Evolutionary conservation across 257 asterid species (phyloP), one percentile per base, ranked within the genome.

Genomic region (Solanum piurae): DNA sequence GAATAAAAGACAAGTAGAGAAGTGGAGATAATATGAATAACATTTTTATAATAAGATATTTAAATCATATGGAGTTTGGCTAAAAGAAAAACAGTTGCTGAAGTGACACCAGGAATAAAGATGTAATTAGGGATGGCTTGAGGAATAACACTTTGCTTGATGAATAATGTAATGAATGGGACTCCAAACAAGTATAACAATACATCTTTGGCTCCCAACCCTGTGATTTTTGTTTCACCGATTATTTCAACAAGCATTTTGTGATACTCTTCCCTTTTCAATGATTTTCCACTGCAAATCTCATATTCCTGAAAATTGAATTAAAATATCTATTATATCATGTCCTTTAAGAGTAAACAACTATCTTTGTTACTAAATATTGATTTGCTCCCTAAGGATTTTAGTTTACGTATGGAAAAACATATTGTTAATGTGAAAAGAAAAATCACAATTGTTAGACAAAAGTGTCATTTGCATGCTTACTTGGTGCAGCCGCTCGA

Each of bases 141-240:
- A 12, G 96, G 98, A 38, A 90, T 79, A 23, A 93, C 21, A 5
- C 90, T 82, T 86, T 92, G 94, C 90, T 94, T 94, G 34, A 93
- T 36, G 66, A 94, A 86, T 52, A 91, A 87, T 31, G 98, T 92
- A 10, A 95, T 87, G 0, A 92, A 90, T 0, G 98, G 99, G 64
- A 93, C 93, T n/a, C 97, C 96, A 83, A 86, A 91, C 12, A 95
- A 89, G 90, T 93, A 96, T 87, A 95, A 88, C 3, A 96, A 34
- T 88, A 93, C 85, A 82, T 96, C 98, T 86, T 94, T 95, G 37
- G 96, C 96, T 88, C 94, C 98, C 71, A 90, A 75, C 36, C 93
- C 94, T 10, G 95, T 95, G 3, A 95, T 92, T 73, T 98, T 96
- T 14, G 93, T 94, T n/a, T 93, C 98, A 34, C 87, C 27, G 31